Evolutionary conservation across 2,329 filamentous ascomycete genomes (phyloP), one percentile per base, ranked within the genome.

Genomic region (Aspergillus aculeatinus): DNA sequence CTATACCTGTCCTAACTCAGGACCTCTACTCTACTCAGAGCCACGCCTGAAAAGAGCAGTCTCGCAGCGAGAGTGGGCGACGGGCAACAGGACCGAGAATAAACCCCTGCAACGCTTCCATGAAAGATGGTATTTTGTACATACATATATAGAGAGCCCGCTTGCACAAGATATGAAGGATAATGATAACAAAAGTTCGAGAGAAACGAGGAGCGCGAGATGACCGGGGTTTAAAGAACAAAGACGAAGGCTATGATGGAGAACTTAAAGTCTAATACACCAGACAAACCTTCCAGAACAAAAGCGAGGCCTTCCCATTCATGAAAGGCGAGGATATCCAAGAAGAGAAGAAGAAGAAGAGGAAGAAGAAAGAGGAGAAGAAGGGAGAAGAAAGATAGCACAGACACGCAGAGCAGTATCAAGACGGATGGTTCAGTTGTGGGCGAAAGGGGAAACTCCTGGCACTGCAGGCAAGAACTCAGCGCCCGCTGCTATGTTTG

Each of bases 251-350:
- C 44, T 56, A 52, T 49, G 60, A 53, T 59, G 55, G 39, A 48
- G 25, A 49, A 60, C 27, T 60, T 65, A 67, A 67, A 65, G 50
- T 67, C 63, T 69, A 44, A 44, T 44, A 68, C 66, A 67, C 59
- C 60, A 53, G 60, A 54, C 61, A 60, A 57, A 29, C 59, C 62
- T 57, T 60, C 60, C 55, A 62, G 56, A 61, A 31, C 57, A 59
- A 35, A 29, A 59, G 55, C 59, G 60, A 58, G 62, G 47, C 49
- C 57, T 48, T 64, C 63, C 64, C 65, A 67, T 54, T 65, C 60
- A 60, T 58, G 56, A 60, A 60, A 62, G 65, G 64, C 63, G 62
- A 69, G 66, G 63, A 72, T 71, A 73, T 72, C 71, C 69, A 72
- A 69, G 33, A 42, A 42, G 55, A 58, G 48, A 58, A 48, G 19